phyloP scores from a whole-genome alignment of 2,329 filamentous ascomycete genomes.

The Pseudogymnoascus sp. region DNA sequence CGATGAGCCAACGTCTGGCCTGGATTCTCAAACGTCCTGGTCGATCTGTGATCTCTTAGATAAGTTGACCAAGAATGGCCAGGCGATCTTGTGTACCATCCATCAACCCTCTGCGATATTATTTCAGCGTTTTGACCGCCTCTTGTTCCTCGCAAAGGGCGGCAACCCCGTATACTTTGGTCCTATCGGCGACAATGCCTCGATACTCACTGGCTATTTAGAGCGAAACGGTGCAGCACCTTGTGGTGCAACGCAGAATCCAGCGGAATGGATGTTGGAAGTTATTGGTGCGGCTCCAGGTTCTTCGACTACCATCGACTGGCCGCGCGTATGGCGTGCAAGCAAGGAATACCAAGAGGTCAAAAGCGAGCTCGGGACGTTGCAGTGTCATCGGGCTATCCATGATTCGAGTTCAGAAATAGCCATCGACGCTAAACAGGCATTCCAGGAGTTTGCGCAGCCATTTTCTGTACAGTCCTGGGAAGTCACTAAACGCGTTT shows the following conservation, averaged over 20 bases:
- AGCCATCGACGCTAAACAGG: slow-evolving; percentile 15
- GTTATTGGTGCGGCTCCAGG: slow-evolving; percentile 52
- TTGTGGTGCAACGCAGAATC: slow-evolving; percentile 39
- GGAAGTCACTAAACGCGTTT: slow-evolving; percentile 56
- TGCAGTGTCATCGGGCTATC: slow-evolving; percentile 34
- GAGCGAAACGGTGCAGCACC: slow-evolving; percentile 20
- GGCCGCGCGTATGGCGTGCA: slow-evolving; percentile 48
- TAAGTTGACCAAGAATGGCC: no score
- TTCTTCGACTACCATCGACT: slow-evolving; percentile 50
- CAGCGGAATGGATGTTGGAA: slow-evolving; percentile 68
- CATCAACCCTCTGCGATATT: slow-evolving; percentile 47
- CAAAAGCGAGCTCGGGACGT: slow-evolving; percentile 41
- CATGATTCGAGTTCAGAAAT: slow-evolving; percentile 27
- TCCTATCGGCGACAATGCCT: slow-evolving; percentile 52
- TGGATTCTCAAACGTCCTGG: slow-evolving; percentile 64
- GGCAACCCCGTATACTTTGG: slow-evolving; percentile 63
- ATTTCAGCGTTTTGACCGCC: slow-evolving; percentile 48
- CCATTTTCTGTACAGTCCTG: slow-evolving; percentile 56
- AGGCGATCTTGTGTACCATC: slow-evolving; percentile 46
- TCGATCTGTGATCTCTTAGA: slow-evolving; percentile 53
- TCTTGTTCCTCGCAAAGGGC: slow-evolving; percentile 55
- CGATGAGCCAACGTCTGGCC: slow-evolving; percentile 85
- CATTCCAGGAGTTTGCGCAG: slow-evolving; percentile 60
- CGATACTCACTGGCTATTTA: slow-evolving; percentile 53
- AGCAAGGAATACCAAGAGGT: slow-evolving; percentile 38